Percentiles rank a stretch among this genome's conserved stretches.
Conservation (phyloP, 78 protist species). For the Cavenderia fasciculata region DNA sequence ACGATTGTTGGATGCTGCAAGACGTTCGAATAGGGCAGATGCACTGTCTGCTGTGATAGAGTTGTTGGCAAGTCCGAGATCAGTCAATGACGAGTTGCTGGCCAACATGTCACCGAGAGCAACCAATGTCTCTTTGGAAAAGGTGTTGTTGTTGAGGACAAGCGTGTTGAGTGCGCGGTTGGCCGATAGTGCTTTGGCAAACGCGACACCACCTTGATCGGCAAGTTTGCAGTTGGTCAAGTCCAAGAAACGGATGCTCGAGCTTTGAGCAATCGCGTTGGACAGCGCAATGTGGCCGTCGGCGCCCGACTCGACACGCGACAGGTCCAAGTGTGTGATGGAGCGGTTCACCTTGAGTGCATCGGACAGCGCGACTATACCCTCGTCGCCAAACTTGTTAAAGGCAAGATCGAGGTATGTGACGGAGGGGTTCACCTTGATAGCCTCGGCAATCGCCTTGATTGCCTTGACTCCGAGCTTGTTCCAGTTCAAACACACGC, state of each 20-base stretch:
- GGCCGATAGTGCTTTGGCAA: conserved; percentile 5
- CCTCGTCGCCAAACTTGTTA: conserved; percentile 65
- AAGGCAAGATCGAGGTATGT: conserved; percentile 15
- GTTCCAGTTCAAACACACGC: conserved; percentile 32
- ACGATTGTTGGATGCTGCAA: background rate
- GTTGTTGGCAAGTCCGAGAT: background rate
- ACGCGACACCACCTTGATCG: conserved; percentile 51
- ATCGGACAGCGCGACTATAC: conserved; percentile 3
- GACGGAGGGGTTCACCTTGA: conserved; percentile 13
- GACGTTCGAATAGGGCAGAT: conserved; percentile 1
- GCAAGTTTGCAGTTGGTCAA: conserved; percentile 50
- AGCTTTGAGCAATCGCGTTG: background rate
- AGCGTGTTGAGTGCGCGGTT: conserved; percentile 39
- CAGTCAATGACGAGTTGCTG: background rate
- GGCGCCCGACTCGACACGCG: conserved; percentile 26
- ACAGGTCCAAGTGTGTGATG: background rate
- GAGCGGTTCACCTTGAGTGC: conserved; percentile 15
- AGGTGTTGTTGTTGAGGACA: conserved; percentile 4
- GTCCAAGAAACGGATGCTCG: conserved; percentile 1
- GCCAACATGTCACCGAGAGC: background rate
- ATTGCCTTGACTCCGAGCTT: conserved; percentile 60
- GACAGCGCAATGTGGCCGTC: conserved; percentile 64
- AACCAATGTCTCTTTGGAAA: background rate
- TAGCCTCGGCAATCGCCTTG: conserved; percentile 40
- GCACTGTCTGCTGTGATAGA: background rate